phyloP scores from a whole-genome alignment of 345 rosid genomes.

The Combretum micranthum region DNA sequence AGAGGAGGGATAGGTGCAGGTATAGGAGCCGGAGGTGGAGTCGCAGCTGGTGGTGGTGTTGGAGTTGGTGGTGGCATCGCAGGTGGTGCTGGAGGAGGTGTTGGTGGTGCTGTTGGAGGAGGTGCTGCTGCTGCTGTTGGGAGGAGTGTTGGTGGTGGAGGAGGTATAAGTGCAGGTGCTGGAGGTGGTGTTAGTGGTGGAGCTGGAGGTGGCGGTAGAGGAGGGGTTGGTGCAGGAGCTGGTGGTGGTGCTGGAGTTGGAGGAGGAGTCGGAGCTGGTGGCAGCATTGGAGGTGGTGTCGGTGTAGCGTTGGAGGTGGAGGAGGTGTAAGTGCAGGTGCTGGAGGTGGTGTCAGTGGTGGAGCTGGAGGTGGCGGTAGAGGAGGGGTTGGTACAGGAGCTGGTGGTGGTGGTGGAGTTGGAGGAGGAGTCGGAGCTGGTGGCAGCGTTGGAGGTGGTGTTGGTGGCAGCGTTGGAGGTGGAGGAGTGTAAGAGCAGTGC shows the following conservation, averaged over 20 bases:
- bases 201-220: conserved; percentile 3
- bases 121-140: no score
- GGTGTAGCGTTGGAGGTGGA: background rate
- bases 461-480: background rate
- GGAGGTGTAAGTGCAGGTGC: background rate
- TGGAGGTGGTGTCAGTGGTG: conserved; percentile 5
- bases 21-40: no score
- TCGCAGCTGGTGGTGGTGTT: no score
- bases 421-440: conserved; percentile 1
- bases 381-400: background rate
- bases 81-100: no score
- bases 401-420: background rate
- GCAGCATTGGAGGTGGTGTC: conserved; percentile 9
- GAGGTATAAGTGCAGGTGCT: no score
- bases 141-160: no score
- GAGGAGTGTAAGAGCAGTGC: background rate
- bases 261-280: conserved; percentile 1
- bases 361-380: background rate
- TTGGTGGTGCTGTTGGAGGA: no score
- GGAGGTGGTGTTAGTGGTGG: conserved; percentile 12
- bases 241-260: background rate
- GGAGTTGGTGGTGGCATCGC: no score
- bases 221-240: conserved; percentile 10
- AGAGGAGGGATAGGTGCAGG: no score
- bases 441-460: conserved; percentile 10